Conservation (phyloP, 2,329 filamentous ascomycete genomes). For the Arthroderma uncinatum region DNA sequence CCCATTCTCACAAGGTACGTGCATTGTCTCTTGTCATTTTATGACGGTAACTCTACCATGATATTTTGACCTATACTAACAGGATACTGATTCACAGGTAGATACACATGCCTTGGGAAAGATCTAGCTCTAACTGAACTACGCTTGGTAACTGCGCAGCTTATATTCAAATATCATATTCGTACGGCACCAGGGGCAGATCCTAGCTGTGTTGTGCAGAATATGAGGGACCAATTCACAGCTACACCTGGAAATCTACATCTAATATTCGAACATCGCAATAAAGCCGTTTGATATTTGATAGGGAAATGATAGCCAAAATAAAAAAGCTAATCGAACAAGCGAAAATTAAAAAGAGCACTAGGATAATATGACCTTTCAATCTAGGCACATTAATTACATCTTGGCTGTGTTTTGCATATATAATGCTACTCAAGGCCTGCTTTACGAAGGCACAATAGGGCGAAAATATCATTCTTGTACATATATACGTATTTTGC, state of each 20-base stretch:
- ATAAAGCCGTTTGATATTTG: background rate
- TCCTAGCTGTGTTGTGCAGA: background rate
- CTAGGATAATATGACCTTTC: too few relatives aligned
- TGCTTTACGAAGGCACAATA: too few relatives aligned
- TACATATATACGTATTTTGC: too few relatives aligned
- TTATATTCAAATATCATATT: slow-evolving; percentile 14
- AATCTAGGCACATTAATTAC: too few relatives aligned
- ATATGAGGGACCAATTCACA: background rate
- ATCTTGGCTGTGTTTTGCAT: too few relatives aligned
- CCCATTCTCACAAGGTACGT: slow-evolving; percentile 17
- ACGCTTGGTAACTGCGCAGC: slow-evolving; percentile 17
- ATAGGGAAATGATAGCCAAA: background rate
- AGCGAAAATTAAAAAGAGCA: background rate
- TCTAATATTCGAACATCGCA: background rate
- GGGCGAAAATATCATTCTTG: too few relatives aligned
- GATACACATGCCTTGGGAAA: slow-evolving; percentile 19
- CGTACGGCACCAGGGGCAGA: slow-evolving; percentile 8
- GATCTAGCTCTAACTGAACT: slow-evolving; percentile 21
- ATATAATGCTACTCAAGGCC: too few relatives aligned
- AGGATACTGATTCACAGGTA: slow-evolving; percentile 11
- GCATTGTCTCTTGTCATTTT: background rate
- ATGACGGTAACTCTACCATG: too few relatives aligned
- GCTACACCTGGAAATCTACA: background rate
- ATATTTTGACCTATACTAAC: too few relatives aligned
- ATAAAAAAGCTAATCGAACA: too few relatives aligned